phyloP scores from a whole-genome alignment of 208 protist genomes.

The Trypanosoma melophagium region DNA sequence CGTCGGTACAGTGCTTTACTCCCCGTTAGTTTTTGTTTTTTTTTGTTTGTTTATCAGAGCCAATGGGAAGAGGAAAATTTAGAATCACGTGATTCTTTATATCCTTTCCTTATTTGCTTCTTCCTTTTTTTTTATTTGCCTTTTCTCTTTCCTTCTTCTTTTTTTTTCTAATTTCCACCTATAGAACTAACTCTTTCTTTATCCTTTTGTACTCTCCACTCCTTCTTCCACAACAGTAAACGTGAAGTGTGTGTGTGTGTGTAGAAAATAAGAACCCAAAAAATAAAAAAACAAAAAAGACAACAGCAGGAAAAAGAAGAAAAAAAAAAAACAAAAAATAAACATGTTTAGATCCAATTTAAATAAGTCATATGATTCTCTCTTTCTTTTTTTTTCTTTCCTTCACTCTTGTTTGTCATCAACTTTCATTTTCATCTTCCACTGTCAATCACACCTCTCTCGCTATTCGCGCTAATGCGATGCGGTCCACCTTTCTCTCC shows the following conservation, averaged over 20 bases:
- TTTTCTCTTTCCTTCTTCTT: too few species aligned
- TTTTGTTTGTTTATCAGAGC: background rate
- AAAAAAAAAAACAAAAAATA: constrained; percentile 5
- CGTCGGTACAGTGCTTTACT: too few species aligned
- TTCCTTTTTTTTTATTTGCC: too few species aligned
- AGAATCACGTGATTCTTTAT: background rate
- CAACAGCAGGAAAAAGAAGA: background rate
- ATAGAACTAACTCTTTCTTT: background rate
- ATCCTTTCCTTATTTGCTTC: background rate
- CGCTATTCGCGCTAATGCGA: constrained; percentile 6
- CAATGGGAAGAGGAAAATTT: background rate
- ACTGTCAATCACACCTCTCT: background rate
- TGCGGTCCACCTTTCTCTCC: constrained; percentile 1
- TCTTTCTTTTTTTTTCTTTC: constrained; percentile 3
- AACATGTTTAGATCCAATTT: background rate
- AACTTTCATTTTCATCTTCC: too few species aligned
- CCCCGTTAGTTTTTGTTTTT: constrained; percentile 9
- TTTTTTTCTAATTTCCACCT: background rate
- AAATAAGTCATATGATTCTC: background rate
- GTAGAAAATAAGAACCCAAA: background rate
- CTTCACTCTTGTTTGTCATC: too few species aligned
- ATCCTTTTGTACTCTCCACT: background rate
- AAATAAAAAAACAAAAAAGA: constrained; percentile 5
- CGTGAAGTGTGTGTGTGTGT: too few species aligned
- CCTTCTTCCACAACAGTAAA: too few species aligned